A percentile compares a stretch with the other conserved stretches of the same genome.
These are phyloP conservation scores for Nicotiana noctiflora DNA, from an alignment of 257 asterid species.

Conservation along the genomic window DNA sequence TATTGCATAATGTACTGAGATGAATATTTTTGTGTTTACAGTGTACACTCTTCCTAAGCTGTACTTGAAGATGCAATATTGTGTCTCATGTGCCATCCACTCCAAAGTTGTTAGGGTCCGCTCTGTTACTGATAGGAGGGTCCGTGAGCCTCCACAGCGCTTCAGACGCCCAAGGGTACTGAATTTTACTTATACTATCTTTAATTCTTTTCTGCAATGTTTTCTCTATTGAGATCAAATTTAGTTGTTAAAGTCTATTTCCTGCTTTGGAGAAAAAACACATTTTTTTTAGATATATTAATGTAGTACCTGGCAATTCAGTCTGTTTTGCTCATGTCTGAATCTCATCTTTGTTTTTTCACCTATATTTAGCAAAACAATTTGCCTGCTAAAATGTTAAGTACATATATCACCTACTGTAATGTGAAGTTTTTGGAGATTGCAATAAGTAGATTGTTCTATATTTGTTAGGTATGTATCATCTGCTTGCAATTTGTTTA, in stretches of 20 bases:
- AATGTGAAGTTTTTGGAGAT: background rate
- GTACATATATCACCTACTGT: background rate
- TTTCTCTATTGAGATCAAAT: background rate
- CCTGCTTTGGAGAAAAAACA: background rate
- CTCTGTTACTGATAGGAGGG: slow-evolving; percentile 68
- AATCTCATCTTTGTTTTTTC: background rate
- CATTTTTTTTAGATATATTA: background rate
- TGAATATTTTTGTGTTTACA: background rate
- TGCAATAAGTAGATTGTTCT: no score
- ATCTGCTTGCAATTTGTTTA: background rate
- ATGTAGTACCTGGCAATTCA: background rate
- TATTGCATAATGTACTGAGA: background rate
- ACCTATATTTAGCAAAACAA: background rate
- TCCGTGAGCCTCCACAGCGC: slow-evolving; percentile 90
- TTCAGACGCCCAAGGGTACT: slow-evolving; percentile 91
- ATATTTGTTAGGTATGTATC: background rate
- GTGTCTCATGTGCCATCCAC: slow-evolving; percentile 44
- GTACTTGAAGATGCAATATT: slow-evolving; percentile 38
- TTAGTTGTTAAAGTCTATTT: background rate
- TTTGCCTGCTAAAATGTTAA: background rate
- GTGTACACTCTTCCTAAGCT: slow-evolving; percentile 70
- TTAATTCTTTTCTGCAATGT: background rate
- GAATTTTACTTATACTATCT: background rate
- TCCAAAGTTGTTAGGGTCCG: slow-evolving; percentile 96
- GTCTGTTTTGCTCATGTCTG: background rate